Percentiles rank a stretch among this genome's conserved stretches.
phyloP scores from a whole-genome alignment of 2,329 filamentous ascomycete species.

The Uncinocarpus reesii region DNA sequence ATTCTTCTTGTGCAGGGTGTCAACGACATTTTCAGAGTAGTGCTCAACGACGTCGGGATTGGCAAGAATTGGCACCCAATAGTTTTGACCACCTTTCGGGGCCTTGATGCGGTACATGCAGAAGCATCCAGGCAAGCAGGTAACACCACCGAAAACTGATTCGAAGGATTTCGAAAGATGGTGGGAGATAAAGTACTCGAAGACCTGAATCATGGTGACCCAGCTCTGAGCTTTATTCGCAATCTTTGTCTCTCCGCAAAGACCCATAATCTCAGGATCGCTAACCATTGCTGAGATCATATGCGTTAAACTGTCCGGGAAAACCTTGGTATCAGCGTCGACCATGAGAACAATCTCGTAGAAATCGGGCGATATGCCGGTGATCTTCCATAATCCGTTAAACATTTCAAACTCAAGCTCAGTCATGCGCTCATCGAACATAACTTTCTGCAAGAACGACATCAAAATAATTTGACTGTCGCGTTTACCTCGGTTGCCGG shows the following conservation, averaged over 20 bases:
- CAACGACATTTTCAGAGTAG: slow-evolving; percentile 97
- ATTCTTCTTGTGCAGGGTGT: slow-evolving; percentile 97
- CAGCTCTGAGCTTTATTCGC: slow-evolving; percentile 92
- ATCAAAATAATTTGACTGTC: slow-evolving; percentile 98
- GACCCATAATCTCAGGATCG: slow-evolving; percentile 97
- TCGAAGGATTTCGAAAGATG: slow-evolving; percentile 96
- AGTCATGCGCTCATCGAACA: slow-evolving; percentile 99
- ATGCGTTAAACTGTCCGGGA: slow-evolving; percentile 94
- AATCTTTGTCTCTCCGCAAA: slow-evolving; percentile 98
- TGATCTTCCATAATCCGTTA: slow-evolving; percentile 97
- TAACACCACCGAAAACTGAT: slow-evolving; percentile 97
- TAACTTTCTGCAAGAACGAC: slow-evolving; percentile 99
- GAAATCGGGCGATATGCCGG: slow-evolving; percentile 93
- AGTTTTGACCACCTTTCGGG: slow-evolving; percentile 95
- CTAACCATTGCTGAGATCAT: slow-evolving; percentile 99
- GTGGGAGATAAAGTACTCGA: slow-evolving; percentile 99
- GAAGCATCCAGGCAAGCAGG: slow-evolving; percentile 96
- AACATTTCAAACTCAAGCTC: slow-evolving; percentile 99
- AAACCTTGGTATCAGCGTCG: slow-evolving; percentile 97
- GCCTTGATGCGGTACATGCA: slow-evolving; percentile 99
- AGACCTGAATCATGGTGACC: slow-evolving; percentile 97
- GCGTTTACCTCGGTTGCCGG: slow-evolving; percentile 94
- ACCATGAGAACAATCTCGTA: slow-evolving; percentile 99
- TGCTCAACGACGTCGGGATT: slow-evolving; percentile 98
- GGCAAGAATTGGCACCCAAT: slow-evolving; percentile 97